Conservation (phyloP, 768 basidiomycete species). For the Lepiota subincarnata region DNA sequence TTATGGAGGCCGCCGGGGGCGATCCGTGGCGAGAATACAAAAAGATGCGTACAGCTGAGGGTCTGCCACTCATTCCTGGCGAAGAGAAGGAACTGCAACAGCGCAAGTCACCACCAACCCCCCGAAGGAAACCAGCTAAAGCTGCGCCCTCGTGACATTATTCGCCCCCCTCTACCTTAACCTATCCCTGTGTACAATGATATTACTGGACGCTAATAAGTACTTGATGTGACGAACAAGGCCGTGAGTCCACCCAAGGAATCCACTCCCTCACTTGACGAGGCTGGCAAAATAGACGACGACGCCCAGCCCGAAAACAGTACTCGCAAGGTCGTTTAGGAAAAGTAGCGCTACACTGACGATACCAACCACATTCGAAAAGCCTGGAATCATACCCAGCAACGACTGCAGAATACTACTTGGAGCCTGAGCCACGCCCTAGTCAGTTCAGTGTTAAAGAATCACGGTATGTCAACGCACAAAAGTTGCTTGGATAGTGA, state of each 20-base stretch:
- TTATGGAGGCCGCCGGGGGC: slow-evolving; percentile 66
- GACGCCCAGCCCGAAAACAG: slow-evolving; percentile 71
- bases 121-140: neutral
- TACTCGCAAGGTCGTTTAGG: slow-evolving; percentile 66
- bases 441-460: neutral
- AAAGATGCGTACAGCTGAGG: slow-evolving; percentile 38
- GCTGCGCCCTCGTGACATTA: neutral
- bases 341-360: slow-evolving; percentile 63
- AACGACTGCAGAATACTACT: slow-evolving; percentile 55
- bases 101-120: neutral
- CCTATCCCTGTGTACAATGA: neutral
- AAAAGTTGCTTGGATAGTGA: slow-evolving; percentile 65
- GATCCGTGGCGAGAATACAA: slow-evolving; percentile 57
- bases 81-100: slow-evolving; percentile 31
- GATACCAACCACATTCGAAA: slow-evolving; percentile 60
- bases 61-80: slow-evolving; percentile 44
- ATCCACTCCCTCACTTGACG: slow-evolving; percentile 19
- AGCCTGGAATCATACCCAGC: slow-evolving; percentile 60
- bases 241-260: neutral
- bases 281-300: slow-evolving; percentile 52
- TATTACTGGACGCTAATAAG: neutral
- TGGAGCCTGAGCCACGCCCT: slow-evolving; percentile 62
- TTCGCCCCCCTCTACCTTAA: neutral
- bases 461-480: slow-evolving; percentile 35
- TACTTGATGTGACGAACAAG: neutral